Percentiles rank a stretch among this genome's conserved stretches.
phyloP scores from a whole-genome alignment of 2,329 filamentous ascomycete genomes.

The Septoria linicola region DNA sequence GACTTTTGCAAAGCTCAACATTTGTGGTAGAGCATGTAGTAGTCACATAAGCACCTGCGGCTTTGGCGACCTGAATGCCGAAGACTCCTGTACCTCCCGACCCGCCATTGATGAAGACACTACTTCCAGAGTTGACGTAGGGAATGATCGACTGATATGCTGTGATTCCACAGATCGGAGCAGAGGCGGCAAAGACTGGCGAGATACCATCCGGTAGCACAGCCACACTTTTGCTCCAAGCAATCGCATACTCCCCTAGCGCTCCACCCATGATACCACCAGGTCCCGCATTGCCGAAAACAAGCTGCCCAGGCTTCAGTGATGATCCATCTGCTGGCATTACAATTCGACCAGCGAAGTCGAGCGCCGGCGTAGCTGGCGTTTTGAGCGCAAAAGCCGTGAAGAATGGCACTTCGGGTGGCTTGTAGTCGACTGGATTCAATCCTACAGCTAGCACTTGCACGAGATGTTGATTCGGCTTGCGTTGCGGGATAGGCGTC shows the following conservation, averaged over 20 bases:
- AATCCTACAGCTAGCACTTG: conserved; percentile 54
- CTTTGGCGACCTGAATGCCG: conserved; percentile 64
- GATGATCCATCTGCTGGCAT: conserved; percentile 38
- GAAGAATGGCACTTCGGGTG: conserved; percentile 52
- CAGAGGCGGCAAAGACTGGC: conserved; percentile 37
- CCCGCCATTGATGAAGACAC: conserved; percentile 65
- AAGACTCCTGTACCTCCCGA: conserved; percentile 62
- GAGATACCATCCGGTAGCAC: conserved; percentile 47
- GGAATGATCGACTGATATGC: conserved; percentile 42
- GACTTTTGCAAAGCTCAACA: conserved; percentile 53
- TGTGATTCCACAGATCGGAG: conserved; percentile 40
- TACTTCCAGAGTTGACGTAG: conserved; percentile 44
- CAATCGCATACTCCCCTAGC: conserved; percentile 41
- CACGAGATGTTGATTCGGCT: conserved; percentile 53
- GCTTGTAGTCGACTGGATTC: conserved; percentile 64
- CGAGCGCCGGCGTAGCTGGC: conserved; percentile 52
- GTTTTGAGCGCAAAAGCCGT: conserved; percentile 38
- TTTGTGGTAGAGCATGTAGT: conserved; percentile 60
- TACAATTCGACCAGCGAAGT: conserved; percentile 54
- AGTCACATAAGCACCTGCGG: conserved; percentile 59
- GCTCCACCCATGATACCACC: conserved; percentile 35
- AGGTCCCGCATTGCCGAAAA: conserved; percentile 43
- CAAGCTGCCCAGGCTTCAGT: conserved; percentile 40
- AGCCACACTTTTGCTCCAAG: conserved; percentile 41
- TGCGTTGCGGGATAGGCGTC: conserved; percentile 42